Evolutionary conservation across 2,329 filamentous ascomycete species (phyloP), one percentile per base, ranked within the genome.

Genomic region (Bretziella fagacearum): DNA sequence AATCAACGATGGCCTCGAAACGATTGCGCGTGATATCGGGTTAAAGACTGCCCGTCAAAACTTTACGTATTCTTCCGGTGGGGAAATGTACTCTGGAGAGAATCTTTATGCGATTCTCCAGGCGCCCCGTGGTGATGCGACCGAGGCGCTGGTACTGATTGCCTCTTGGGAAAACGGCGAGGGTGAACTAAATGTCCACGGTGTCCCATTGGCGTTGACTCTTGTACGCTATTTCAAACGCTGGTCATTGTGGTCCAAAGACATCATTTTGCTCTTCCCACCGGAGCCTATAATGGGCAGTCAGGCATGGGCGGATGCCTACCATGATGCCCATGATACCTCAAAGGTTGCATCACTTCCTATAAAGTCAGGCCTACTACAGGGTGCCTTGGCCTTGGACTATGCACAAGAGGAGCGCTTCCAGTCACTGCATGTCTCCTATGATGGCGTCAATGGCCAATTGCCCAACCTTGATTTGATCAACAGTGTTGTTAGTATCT

Each of bases 191-290:
- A 98, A 98, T 63, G 72, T 79, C 53, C 91, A 87, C 52, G 91
- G 89, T 15, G 79, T 98, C 4, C 80, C 86, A 6, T 71, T 98
- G 26, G 79, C 86, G 2, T 65, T 98, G 56, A 87, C 89, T 0
- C 64, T 98, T 54, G 84, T 85, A 23, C 77, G 91, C 54, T 98
- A 98, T 63, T 96, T 98, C 66, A 94, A 93, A 63, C 77, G 83
- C 76, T 98, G 91, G 91, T 95, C 86, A 46, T 71, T 98, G 23
- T 98, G 91, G 91, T 95, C 87, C 50, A 98, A 98, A 63, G 91
- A 98, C 60, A 94, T 98, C 54, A 89, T 98, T 50, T 77, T 98
- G 55, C 65, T 98, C 4, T 73, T 98, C 40, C 79, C 91, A 0
- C 80, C 84, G 0, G 91, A 98, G 62, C 93, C 85, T 60, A 81